phyloP scores from a whole-genome alignment of 768 basidiomycete species.

The Mycena galopus region DNA sequence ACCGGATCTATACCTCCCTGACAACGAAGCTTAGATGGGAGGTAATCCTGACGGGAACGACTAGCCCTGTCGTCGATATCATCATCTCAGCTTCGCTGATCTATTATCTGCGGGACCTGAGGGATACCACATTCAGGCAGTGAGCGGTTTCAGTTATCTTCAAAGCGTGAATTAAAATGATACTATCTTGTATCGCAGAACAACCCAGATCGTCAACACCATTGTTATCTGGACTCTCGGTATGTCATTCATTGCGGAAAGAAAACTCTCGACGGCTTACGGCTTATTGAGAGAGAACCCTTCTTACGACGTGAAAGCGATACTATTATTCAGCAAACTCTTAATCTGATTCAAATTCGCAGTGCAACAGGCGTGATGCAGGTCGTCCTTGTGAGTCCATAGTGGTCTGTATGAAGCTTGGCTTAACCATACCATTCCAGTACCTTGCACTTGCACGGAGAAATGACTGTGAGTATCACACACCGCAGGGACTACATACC shows the following conservation, averaged over 20 bases:
- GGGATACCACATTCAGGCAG: background rate
- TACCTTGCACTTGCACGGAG: background rate
- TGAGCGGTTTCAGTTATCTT: background rate
- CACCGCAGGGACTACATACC: no score
- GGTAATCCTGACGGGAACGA: background rate
- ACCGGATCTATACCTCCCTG: background rate
- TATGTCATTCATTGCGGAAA: background rate
- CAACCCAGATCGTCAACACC: background rate
- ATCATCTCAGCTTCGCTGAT: background rate
- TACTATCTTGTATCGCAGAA: background rate
- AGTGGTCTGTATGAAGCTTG: background rate
- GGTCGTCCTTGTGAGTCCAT: background rate
- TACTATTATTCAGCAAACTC: background rate
- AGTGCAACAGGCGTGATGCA: background rate
- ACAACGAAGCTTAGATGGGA: background rate
- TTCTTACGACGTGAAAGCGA: background rate
- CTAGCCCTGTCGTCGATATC: background rate
- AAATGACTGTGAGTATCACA: background rate
- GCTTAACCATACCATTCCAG: background rate
- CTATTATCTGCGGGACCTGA: background rate
- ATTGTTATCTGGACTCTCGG: constrained; percentile 9
- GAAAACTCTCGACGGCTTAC: background rate
- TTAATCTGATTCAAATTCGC: background rate
- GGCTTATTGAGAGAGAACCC: background rate
- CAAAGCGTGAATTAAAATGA: background rate